Evolutionary conservation across 768 basidiomycete species (phyloP).

Genomic region (Tricholoma bakamatsutake): DNA sequence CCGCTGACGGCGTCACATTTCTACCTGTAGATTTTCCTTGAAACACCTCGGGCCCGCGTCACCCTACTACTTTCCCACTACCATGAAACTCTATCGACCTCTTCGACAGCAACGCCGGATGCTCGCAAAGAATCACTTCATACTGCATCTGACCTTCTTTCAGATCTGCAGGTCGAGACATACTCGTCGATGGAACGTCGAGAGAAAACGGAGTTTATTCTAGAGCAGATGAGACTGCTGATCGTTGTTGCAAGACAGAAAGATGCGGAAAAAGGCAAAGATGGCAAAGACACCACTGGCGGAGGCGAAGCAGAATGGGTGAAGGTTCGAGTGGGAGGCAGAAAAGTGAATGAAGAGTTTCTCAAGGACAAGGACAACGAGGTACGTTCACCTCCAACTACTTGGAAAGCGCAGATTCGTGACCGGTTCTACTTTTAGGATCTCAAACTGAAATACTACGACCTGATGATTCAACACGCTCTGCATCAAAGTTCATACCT

Average conservation of each 20-base stretch:
- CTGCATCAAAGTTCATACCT: constrained; percentile 81
- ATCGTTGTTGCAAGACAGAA: constrained; percentile 72
- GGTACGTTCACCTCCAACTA: constrained; percentile 35
- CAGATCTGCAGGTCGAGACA: constrained; percentile 96
- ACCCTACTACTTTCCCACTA: constrained; percentile 82
- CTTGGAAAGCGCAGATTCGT: constrained; percentile 2
- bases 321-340: constrained; percentile 83
- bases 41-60: constrained; percentile 92
- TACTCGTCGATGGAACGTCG: constrained; percentile 97
- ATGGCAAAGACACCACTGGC: constrained; percentile 54
- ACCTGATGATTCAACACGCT: constrained; percentile 94
- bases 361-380: constrained; percentile 85
- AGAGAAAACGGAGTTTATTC: constrained; percentile 97
- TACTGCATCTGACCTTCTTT: constrained; percentile 86
- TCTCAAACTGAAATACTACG: constrained; percentile 93
- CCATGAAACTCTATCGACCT: constrained; percentile 65
- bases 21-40: constrained; percentile 76
- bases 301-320: constrained; percentile 90
- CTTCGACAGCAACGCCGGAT: constrained; percentile 37
- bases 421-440: constrained; percentile 45
- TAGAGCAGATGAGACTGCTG: constrained; percentile 95
- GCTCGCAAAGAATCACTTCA: constrained; percentile 64
- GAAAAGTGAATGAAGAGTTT: constrained; percentile 93
- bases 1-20: background rate
- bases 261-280: constrained; percentile 60